Base-by-base conservation (phyloP, 2,329 filamentous ascomycete genomes). In the Sporothrix mexicana region DNA sequence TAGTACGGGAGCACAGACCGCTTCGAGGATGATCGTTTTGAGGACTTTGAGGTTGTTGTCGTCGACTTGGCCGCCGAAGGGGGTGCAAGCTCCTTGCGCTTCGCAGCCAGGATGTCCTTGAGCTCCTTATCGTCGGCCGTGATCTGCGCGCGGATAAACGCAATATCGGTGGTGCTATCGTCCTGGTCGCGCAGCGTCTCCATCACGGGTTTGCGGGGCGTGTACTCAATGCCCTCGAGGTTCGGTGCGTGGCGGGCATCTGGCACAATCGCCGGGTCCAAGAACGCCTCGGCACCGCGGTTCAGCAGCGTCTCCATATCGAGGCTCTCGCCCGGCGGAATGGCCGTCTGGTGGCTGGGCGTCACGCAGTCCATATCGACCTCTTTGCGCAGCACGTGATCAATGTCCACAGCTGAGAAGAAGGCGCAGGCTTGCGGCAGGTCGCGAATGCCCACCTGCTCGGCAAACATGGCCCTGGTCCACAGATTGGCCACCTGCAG, bases 311-410 rank as follows among this genome's bases (percentile, higher is more conserved):
- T 82, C 2, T 82, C 79, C 71, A 99, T 97, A 79, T 97, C 95
- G 9, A 99, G 81, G 74, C 90, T 94, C 82, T 98, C 95, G 49
- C 97, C 96, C 1, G 90, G 92, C 0, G 93, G 87, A 57, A 99
- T 98, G 43, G 91, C 86, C 0, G 87, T 86, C 0, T 88, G 87
- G 80, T 99, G 93, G 59, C 92, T 96, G 0, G 96, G 96, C 0
- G 96, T 99, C 59, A 98, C 83, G 80, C 96, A 99, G 79, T 97
- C 93, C 93, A 99, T 97, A 80, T 99, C 92, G 3, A 99, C 97
- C 81, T 99, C 96, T 80, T 99, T 99, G 69, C 96, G 89, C n/a
- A 99, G 86, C 2, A 99, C 95, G 77, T 94, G 91, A 79, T 99
- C 96, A 76, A 99, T 93, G 79, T 99, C 96, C 6, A 99, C 90